Evolutionary conservation across 345 rosid genomes (phyloP).

Genomic region (Melaleuca alternifolia): DNA sequence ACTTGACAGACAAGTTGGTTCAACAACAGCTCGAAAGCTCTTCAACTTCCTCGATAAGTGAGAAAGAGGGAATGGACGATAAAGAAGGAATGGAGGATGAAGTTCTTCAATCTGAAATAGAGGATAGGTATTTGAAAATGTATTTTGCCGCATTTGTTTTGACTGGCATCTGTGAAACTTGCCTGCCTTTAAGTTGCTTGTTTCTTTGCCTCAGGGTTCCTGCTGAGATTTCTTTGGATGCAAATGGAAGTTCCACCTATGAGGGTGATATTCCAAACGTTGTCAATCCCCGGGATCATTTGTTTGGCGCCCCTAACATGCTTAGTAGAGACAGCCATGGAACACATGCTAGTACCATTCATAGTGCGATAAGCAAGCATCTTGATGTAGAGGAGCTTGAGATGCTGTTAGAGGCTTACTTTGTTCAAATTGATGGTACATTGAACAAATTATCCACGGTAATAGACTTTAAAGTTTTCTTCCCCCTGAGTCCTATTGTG

Average conservation of each 20-base stretch:
- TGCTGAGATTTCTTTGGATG: conserved; percentile 32
- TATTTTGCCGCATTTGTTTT: not conserved
- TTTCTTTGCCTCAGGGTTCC: conserved; percentile 27
- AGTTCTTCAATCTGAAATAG: conserved; percentile 32
- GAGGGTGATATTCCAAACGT: conserved; percentile 32
- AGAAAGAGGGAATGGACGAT: conserved; percentile 40
- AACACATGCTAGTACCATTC: conserved; percentile 49
- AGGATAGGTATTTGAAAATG: conserved; percentile 36
- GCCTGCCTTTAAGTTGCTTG: not conserved
- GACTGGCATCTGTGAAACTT: not conserved
- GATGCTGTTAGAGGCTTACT: conserved; percentile 97
- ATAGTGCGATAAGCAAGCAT: conserved; percentile 55
- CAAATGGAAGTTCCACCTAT: conserved; percentile 16
- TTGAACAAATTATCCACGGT: conserved; percentile 89
- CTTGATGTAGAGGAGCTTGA: conserved; percentile 89
- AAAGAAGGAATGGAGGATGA: conserved; percentile 42
- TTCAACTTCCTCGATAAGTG: conserved; percentile 45
- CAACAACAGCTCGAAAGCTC: conserved; percentile 56
- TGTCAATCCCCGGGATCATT: conserved; percentile 33
- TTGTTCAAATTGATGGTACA: conserved; percentile 87
- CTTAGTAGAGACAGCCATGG: conserved; percentile 51
- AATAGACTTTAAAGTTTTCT: conserved; percentile 1
- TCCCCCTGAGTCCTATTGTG: not conserved
- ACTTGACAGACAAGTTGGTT: conserved; percentile 69
- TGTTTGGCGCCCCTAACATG: conserved; percentile 28